Evolutionary conservation across 2,329 filamentous ascomycete species (phyloP), one percentile per base, ranked within the genome.

Genomic region (Chrysoporthe puriensis): DNA sequence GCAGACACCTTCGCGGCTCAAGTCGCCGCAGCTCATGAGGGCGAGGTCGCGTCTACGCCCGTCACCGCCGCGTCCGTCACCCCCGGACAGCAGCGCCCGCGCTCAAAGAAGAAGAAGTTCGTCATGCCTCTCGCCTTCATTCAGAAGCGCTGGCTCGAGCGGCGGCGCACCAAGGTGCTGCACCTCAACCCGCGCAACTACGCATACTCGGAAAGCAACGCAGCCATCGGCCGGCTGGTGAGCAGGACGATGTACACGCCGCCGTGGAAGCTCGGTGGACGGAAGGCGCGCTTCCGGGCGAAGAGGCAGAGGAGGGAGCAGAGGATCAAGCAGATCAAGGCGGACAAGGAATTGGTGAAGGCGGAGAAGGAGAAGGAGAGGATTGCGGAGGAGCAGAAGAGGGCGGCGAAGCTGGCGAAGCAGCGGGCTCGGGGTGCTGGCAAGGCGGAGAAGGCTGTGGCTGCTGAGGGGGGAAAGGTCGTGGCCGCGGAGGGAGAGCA

Each of bases 151-250:
- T 70, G 69, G 69, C 67, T 63, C 21, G 69, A 70, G 69, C 77
- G 80, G 71, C 74, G 70, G 66, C 68, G 64, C 61, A 77, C 77
- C 43, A 80, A 85, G 67, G 74, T 87, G 63, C 79, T 87, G 73
- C 80, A 79, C 70, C 79, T 88, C 66, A 80, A 81, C 64, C 62
- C 62, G 59, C 75, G 80, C 65, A 82, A 87, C 75, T 88, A 88
- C 79, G 83, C 83, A 72, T 89, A 88, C 77, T 81, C 83, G 63
- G 86, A 89, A 79, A 84, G 86, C 74, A 88, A 86, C 78, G 87
- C 85, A 82, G 80, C 83, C 36, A 85, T 89, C 60, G 86, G 86
- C 14, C 81, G 82, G 11, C 78, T 89, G 60, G 82, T 84, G 36
- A 77, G 80, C 63, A 80, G 79, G 72, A 85, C 84, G 70, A 85